Conservation (phyloP, 2,329 filamentous ascomycete species). For the Colletotrichum destructivum region DNA sequence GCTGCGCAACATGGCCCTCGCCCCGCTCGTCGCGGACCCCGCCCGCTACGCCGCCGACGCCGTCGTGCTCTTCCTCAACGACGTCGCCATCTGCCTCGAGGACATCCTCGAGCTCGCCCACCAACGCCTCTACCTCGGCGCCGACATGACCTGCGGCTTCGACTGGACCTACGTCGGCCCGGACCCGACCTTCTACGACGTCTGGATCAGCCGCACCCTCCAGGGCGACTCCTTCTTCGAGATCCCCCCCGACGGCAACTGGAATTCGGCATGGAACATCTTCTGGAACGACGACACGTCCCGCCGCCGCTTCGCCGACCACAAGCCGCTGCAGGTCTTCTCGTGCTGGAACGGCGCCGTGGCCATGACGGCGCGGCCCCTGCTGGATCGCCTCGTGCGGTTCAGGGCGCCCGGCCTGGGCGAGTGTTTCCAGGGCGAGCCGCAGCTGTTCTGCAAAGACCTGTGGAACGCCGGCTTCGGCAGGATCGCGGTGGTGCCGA, state of each 20-base stretch:
- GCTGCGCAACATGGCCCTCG: constrained; percentile 67
- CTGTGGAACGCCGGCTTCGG: constrained; percentile 65
- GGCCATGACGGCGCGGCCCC: constrained; percentile 62
- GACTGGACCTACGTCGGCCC: constrained; percentile 67
- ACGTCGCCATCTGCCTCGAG: constrained; percentile 67
- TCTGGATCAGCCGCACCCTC: constrained; percentile 68
- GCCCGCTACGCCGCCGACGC: constrained; percentile 46
- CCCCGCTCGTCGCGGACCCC: constrained; percentile 57
- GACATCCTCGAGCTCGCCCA: constrained; percentile 65
- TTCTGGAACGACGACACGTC: constrained; percentile 66
- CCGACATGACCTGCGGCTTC: constrained; percentile 73
- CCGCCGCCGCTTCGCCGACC: constrained; percentile 49
- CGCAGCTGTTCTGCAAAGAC: constrained; percentile 70
- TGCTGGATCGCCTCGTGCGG: constrained; percentile 59
- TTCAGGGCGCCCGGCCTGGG: constrained; percentile 58
- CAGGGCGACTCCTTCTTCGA: constrained; percentile 70
- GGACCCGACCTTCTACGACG: constrained; percentile 67
- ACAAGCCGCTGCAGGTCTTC: constrained; percentile 72
- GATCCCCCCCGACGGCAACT: constrained; percentile 64
- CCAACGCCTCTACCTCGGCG: constrained; percentile 62
- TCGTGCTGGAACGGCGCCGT: constrained; percentile 73
- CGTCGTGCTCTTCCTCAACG: constrained; percentile 68
- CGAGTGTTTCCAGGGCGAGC: constrained; percentile 70
- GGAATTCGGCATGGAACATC: constrained; percentile 64
- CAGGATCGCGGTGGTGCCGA: constrained; percentile 70